phyloP scores from a whole-genome alignment of 1,284 basidiomycete genomes.

The Heliocybe sulcata region DNA sequence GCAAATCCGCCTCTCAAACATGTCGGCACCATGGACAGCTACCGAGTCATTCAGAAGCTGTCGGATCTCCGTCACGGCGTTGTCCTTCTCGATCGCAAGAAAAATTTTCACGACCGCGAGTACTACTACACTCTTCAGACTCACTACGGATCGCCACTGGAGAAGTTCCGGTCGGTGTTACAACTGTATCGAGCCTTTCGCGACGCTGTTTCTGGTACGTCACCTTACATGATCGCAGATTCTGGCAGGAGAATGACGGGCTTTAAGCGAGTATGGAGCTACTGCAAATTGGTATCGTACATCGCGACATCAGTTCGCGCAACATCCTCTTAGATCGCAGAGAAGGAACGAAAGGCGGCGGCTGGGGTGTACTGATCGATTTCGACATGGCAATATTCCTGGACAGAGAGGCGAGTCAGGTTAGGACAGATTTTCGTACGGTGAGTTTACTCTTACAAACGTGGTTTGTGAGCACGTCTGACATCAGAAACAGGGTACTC shows the following conservation, averaged over 20 bases:
- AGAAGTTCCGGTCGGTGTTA: not conserved
- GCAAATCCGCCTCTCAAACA: too few relatives aligned
- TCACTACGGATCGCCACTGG: not conserved
- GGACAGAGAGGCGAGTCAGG: not conserved
- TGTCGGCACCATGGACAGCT: not conserved
- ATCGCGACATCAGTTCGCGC: not conserved
- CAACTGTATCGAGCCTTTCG: not conserved
- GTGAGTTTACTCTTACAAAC: not conserved
- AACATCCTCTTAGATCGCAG: not conserved
- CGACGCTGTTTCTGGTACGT: not conserved
- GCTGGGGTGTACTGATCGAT: not conserved
- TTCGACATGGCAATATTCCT: not conserved
- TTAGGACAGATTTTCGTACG: not conserved
- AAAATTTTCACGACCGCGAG: not conserved
- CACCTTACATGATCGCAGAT: not conserved
- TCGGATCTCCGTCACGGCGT: not conserved
- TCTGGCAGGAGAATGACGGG: too few relatives aligned
- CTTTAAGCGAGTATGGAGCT: not conserved
- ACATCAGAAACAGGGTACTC: not conserved
- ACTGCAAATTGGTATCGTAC: not conserved
- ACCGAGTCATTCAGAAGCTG: not conserved
- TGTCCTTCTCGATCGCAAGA: not conserved
- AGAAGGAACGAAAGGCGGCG: not conserved
- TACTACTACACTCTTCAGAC: not conserved
- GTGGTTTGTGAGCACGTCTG: too few relatives aligned